Evolutionary conservation across 371 early-diverging fungal species (phyloP).

Genomic region (Encephalitozoon hellem): DNA sequence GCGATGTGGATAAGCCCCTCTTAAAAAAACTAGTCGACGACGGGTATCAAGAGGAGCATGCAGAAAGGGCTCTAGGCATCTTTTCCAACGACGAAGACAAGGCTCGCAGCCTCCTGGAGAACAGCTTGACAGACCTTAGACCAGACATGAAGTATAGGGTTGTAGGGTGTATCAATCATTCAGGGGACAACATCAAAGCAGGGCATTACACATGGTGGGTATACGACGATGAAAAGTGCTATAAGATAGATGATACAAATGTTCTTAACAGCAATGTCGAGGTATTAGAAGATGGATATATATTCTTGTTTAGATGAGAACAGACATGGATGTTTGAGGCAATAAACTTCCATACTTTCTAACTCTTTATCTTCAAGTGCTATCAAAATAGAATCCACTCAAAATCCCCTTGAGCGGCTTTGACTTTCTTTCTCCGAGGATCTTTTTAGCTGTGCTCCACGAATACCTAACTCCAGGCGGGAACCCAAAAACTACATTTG

Average conservation of each 20-base stretch:
- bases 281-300: constrained; percentile 14
- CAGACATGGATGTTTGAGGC: neutral
- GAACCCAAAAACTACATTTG: constrained; percentile 79
- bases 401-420: neutral
- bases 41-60: neutral
- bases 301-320: constrained; percentile 13
- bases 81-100: neutral
- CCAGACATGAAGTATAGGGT: constrained; percentile 1
- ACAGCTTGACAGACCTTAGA: neutral
- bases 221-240: neutral
- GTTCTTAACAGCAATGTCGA: constrained; percentile 7
- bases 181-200: constrained; percentile 11
- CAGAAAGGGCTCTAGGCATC: neutral
- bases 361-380: neutral
- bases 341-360: neutral
- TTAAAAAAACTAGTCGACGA: neutral
- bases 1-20: neutral
- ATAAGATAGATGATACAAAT: constrained; percentile 9
- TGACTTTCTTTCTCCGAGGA: constrained; percentile 49
- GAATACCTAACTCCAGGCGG: constrained; percentile 81
- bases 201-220: constrained; percentile 53
- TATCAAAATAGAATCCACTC: constrained; percentile 7
- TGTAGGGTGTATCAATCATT: constrained; percentile 27
- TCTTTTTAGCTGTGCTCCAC: constrained; percentile 77
- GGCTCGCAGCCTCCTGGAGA: neutral